These are phyloP conservation scores for Talaromyces sp. DNA, from an alignment of 2,329 filamentous ascomycete genomes.

Conservation along the genomic window DNA sequence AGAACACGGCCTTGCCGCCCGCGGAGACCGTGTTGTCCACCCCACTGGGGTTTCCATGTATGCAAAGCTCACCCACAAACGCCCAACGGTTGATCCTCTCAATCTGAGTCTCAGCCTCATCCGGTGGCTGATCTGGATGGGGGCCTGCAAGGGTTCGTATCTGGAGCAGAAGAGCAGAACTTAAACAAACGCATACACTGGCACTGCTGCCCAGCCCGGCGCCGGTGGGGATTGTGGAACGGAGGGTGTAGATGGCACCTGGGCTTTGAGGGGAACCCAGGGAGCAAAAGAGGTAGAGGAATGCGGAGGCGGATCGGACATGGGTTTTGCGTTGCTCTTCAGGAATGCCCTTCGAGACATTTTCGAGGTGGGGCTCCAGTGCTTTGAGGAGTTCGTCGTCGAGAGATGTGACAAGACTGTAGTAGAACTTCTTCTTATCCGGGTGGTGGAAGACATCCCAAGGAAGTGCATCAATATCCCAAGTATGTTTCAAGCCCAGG, in stretches of 20 bases:
- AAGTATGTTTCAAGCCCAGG: slow-evolving; percentile 84
- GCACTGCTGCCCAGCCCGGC: slow-evolving; percentile 91
- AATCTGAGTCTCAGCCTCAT: slow-evolving; percentile 86
- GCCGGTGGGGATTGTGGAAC: slow-evolving; percentile 90
- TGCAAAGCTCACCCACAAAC: slow-evolving; percentile 95
- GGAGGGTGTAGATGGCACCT: slow-evolving; percentile 83
- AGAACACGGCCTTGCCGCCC: slow-evolving; percentile 91
- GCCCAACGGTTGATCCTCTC: slow-evolving; percentile 98
- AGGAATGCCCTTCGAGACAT: slow-evolving; percentile 67
- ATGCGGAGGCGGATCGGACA: slow-evolving; percentile 76
- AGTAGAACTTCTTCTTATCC: slow-evolving; percentile 91
- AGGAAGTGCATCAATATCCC: slow-evolving; percentile 87
- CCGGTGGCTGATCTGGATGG: slow-evolving; percentile 83
- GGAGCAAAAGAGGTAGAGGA: slow-evolving; percentile 91
- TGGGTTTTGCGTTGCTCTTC: slow-evolving; percentile 81
- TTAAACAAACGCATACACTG: slow-evolving; percentile 88
- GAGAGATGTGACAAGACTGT: slow-evolving; percentile 80
- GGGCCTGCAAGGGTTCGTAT: slow-evolving; percentile 86
- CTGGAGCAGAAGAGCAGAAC: slow-evolving; percentile 81
- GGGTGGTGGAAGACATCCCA: slow-evolving; percentile 81
- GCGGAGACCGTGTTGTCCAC: slow-evolving; percentile 96
- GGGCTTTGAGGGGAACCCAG: slow-evolving; percentile 78
- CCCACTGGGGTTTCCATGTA: slow-evolving; percentile 94
- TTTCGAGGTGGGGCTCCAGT: slow-evolving; percentile 74
- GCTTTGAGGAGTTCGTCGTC: slow-evolving; percentile 80